phyloP scores from a whole-genome alignment of 371 early-diverging fungal species.

The Fennellomyces sp. region DNA sequence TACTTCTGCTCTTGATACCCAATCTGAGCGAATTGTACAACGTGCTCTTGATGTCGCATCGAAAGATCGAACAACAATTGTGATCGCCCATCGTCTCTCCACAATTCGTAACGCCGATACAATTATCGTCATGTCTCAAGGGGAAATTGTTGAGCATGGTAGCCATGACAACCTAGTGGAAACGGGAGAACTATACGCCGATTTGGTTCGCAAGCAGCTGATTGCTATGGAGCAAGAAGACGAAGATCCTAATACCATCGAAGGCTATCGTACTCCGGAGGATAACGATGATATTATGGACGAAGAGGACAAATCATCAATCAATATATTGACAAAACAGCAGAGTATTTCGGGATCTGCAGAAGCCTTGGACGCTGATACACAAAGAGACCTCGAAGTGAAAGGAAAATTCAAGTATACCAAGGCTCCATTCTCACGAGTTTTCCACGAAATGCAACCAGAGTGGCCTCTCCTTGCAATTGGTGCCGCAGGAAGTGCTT shows the following conservation, averaged over 20 bases:
- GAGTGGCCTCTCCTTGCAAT: conserved; percentile 39
- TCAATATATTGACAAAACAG: not conserved
- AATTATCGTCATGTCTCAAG: conserved; percentile 81
- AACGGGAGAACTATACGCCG: conserved; percentile 54
- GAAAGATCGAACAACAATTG: conserved; percentile 83
- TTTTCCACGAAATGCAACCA: conserved; percentile 28
- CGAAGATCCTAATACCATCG: not conserved
- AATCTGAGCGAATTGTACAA: conserved; percentile 83
- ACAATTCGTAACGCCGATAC: conserved; percentile 81
- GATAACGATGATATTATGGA: not conserved
- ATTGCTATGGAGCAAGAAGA: conserved; percentile 20
- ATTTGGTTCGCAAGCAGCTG: conserved; percentile 59
- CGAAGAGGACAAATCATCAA: not conserved
- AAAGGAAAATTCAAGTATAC: conserved; percentile 32
- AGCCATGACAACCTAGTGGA: conserved; percentile 66
- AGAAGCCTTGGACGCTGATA: conserved; percentile 13
- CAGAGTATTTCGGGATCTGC: not conserved
- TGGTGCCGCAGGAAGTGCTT: conserved; percentile 45
- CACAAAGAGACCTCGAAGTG: conserved; percentile 30
- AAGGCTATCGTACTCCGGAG: not conserved
- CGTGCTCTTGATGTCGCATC: conserved; percentile 77
- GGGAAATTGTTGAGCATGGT: conserved; percentile 72
- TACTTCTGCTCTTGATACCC: conserved; percentile 77
- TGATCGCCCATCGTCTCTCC: conserved; percentile 90
- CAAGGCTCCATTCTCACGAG: conserved; percentile 57